phyloP scores from a whole-genome alignment of 2,329 filamentous ascomycete species.

The Aspergillus tanneri region DNA sequence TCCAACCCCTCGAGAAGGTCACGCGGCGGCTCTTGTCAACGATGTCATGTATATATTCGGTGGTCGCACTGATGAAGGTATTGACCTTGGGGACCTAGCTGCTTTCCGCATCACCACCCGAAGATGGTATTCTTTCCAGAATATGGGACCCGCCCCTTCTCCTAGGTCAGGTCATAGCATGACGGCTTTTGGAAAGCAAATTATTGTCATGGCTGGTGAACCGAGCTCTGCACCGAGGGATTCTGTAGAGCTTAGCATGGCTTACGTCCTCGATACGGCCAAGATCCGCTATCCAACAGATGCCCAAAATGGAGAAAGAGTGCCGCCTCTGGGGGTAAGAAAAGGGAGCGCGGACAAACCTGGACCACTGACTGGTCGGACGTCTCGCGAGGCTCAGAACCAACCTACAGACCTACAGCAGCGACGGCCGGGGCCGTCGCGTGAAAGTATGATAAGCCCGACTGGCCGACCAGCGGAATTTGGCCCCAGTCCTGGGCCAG shows the following conservation, averaged over 20 bases:
- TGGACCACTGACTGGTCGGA: slow-evolving; percentile 40
- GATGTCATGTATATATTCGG: slow-evolving; percentile 99
- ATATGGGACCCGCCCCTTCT: slow-evolving; percentile 96
- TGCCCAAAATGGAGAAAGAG: slow-evolving; percentile 43
- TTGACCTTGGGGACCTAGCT: slow-evolving; percentile 87
- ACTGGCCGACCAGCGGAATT: slow-evolving; percentile 29
- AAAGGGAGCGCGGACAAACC: slow-evolving; percentile 48
- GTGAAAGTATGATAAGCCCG: slow-evolving; percentile 44
- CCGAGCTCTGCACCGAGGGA: slow-evolving; percentile 82
- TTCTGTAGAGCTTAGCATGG: slow-evolving; percentile 78
- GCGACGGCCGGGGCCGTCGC: slow-evolving; percentile 41
- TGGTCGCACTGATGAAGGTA: slow-evolving; percentile 88
- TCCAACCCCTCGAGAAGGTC: slow-evolving; percentile 86
- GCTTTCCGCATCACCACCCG: slow-evolving; percentile 79
- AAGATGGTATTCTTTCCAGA: slow-evolving; percentile 98
- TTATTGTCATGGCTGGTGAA: slow-evolving; percentile 90
- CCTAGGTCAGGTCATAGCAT: slow-evolving; percentile 95
- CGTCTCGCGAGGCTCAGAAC: slow-evolving; percentile 45
- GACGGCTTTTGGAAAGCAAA: slow-evolving; percentile 89
- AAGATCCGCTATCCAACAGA: slow-evolving; percentile 97
- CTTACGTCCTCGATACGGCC: slow-evolving; percentile 88
- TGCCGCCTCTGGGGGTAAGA: slow-evolving; percentile 38
- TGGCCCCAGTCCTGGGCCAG: slow-evolving; percentile 39
- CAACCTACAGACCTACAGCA: slow-evolving; percentile 36
- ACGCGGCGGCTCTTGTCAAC: slow-evolving; percentile 87